Evolutionary conservation across 345 rosid genomes (phyloP).

Genomic region (Hypericum androsaemum): DNA sequence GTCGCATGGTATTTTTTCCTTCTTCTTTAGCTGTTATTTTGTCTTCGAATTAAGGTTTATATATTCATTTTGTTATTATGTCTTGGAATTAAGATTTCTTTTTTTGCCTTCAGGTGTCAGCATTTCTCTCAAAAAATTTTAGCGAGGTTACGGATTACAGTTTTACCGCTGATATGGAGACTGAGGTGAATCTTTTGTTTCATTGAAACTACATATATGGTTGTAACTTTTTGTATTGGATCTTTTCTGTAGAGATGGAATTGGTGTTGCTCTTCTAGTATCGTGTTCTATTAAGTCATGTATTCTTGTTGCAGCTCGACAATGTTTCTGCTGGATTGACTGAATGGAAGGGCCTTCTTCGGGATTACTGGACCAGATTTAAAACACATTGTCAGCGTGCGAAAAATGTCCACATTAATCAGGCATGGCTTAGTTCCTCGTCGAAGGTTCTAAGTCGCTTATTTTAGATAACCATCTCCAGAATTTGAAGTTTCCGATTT

Average conservation of each 20-base stretch:
- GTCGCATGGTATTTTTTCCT: slow-evolving; percentile 71
- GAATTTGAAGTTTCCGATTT: slow-evolving; percentile 8
- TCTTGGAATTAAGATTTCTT: neutral
- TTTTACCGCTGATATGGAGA: slow-evolving; percentile 98
- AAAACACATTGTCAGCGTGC: slow-evolving; percentile 63
- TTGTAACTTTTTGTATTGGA: neutral
- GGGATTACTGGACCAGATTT: slow-evolving; percentile 88
- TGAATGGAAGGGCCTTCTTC: slow-evolving; percentile 95
- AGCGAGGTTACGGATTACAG: slow-evolving; percentile 90
- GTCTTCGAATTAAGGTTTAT: too few species aligned
- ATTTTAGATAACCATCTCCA: neutral
- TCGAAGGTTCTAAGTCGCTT: neutral
- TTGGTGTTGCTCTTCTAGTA: too few species aligned
- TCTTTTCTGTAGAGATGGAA: too few species aligned
- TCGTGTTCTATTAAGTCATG: too few species aligned
- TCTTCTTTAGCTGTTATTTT: neutral
- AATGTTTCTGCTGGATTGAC: slow-evolving; percentile 91
- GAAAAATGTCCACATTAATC: slow-evolving; percentile 57
- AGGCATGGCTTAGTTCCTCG: slow-evolving; percentile 38
- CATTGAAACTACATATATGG: neutral
- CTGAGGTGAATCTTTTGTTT: slow-evolving; percentile 50
- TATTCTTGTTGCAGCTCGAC: slow-evolving; percentile 59
- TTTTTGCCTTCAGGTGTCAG: slow-evolving; percentile 65
- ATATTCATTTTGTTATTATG: too few species aligned
- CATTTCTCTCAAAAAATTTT: slow-evolving; percentile 80